phyloP scores from a whole-genome alignment of 495 filamentous ascomycete species.

The Xylaria intraflava region DNA sequence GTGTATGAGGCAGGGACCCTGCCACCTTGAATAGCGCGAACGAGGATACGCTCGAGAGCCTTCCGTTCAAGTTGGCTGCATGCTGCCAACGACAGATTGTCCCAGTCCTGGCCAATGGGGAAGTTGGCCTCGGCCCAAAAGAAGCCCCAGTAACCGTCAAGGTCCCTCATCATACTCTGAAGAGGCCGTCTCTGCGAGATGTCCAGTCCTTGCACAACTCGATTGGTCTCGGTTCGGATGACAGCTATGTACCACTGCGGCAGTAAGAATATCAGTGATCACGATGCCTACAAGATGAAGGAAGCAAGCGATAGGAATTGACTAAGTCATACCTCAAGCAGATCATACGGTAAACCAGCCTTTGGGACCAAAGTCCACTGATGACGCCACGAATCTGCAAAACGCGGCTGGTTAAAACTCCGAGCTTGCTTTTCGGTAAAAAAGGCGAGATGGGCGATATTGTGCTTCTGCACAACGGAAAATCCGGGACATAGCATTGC shows the following conservation, averaged over 20 bases:
- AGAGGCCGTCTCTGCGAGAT: slow-evolving; percentile 28
- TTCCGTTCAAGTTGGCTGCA: slow-evolving; percentile 32
- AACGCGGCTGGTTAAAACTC: slow-evolving; percentile 31
- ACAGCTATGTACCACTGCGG: slow-evolving; percentile 46
- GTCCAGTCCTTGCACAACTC: slow-evolving; percentile 13
- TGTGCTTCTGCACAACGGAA: slow-evolving; percentile 53
- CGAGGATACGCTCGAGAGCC: slow-evolving; percentile 34
- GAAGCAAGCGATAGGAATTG: background rate
- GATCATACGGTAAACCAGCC: slow-evolving; percentile 32
- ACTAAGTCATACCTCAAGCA: slow-evolving; percentile 37
- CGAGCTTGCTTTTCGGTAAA: slow-evolving; percentile 14
- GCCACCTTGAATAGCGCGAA: slow-evolving; percentile 22
- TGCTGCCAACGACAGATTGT: slow-evolving; percentile 29
- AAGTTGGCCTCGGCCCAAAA: slow-evolving; percentile 35
- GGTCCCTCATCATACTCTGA: slow-evolving; percentile 22
- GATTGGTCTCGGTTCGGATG: slow-evolving; percentile 42
- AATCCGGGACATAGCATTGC: slow-evolving; percentile 59
- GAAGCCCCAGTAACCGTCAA: slow-evolving; percentile 36
- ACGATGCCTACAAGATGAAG: background rate
- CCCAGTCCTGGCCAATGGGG: slow-evolving; percentile 22
- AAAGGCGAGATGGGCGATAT: slow-evolving; percentile 31
- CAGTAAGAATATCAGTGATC: background rate
- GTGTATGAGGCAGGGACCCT: slow-evolving; percentile 5
- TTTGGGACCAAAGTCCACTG: slow-evolving; percentile 36
- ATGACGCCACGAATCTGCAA: slow-evolving; percentile 35